These are phyloP conservation scores for Calycina herbarum DNA, from an alignment of 2,329 filamentous ascomycete species.

Conservation along the genomic window DNA sequence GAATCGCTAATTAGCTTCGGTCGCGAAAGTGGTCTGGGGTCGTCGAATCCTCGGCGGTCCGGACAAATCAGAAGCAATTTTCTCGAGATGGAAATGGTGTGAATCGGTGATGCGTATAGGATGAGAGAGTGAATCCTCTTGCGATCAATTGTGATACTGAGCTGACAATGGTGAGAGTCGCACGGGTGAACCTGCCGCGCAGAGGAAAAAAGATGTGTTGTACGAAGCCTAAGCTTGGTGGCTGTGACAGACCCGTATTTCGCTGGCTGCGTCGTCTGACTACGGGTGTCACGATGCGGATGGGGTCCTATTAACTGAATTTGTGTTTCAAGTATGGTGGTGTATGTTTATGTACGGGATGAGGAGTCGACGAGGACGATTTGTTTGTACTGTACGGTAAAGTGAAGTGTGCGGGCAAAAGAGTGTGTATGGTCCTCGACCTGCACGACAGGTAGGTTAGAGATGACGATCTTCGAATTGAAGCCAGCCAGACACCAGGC, in stretches of 20 bases:
- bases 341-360: background rate
- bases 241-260: background rate
- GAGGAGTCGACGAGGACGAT: background rate
- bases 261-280: background rate
- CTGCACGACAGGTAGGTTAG: background rate
- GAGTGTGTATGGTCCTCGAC: constrained; percentile 3
- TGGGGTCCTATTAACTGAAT: background rate
- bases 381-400: background rate
- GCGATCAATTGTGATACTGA: background rate
- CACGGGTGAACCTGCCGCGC: background rate
- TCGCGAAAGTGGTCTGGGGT: background rate
- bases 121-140: background rate
- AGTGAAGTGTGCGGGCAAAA: background rate
- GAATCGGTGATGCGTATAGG: background rate
- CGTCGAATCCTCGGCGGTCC: background rate
- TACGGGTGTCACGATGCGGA: background rate
- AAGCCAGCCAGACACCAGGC: background rate
- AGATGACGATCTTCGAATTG: constrained; percentile 1
- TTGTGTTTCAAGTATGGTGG: constrained; percentile 2
- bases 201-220: background rate
- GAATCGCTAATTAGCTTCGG: background rate
- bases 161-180: constrained; percentile 2
- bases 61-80: background rate
- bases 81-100: background rate
- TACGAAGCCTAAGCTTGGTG: constrained; percentile 2